Evolutionary conservation across 2,329 filamentous ascomycete species (phyloP).

Genomic region (Scedosporium minutisporum): DNA sequence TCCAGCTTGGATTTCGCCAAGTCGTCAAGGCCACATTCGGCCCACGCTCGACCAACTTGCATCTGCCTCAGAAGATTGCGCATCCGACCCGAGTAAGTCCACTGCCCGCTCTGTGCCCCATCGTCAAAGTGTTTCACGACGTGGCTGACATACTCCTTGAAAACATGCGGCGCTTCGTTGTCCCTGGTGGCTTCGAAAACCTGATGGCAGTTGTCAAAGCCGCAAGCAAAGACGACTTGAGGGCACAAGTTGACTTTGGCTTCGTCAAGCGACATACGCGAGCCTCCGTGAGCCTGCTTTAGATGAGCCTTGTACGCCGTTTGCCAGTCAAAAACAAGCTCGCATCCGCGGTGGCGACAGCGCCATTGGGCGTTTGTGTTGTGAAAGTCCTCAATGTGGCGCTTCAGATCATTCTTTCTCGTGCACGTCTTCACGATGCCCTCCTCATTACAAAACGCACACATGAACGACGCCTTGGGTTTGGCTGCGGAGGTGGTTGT

Average conservation of each 20-base stretch:
- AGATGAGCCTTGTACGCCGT: slow-evolving; percentile 37
- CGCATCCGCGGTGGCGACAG: slow-evolving; percentile 32
- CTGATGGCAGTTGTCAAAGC: slow-evolving; percentile 33
- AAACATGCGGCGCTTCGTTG: slow-evolving; percentile 25
- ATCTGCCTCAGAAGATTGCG: slow-evolving; percentile 33
- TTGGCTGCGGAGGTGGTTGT: slow-evolving; percentile 15
- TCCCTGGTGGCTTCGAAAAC: slow-evolving; percentile 33
- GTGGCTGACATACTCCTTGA: slow-evolving; percentile 36
- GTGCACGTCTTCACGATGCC: slow-evolving; percentile 32
- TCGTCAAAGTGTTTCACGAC: slow-evolving; percentile 38
- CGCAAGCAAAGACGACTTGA: slow-evolving; percentile 38
- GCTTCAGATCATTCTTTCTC: slow-evolving; percentile 37
- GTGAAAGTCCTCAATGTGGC: slow-evolving; percentile 39
- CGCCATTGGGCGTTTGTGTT: slow-evolving; percentile 36
- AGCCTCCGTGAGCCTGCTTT: slow-evolving; percentile 32
- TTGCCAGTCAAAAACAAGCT: slow-evolving; percentile 37
- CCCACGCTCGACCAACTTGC: slow-evolving; percentile 27
- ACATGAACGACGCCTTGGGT: slow-evolving; percentile 28
- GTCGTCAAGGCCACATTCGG: slow-evolving; percentile 23
- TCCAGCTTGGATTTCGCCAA: slow-evolving; percentile 22
- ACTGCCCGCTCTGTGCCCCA: slow-evolving; percentile 26
- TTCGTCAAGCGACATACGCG: slow-evolving; percentile 29
- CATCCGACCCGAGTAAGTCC: slow-evolving; percentile 34
- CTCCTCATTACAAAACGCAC: slow-evolving; percentile 31
- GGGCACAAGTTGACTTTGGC: slow-evolving; percentile 33